These are phyloP conservation scores for Taxillus chinensis DNA, from an alignment of 164 flowering plant genomes.

Conservation along the genomic window DNA sequence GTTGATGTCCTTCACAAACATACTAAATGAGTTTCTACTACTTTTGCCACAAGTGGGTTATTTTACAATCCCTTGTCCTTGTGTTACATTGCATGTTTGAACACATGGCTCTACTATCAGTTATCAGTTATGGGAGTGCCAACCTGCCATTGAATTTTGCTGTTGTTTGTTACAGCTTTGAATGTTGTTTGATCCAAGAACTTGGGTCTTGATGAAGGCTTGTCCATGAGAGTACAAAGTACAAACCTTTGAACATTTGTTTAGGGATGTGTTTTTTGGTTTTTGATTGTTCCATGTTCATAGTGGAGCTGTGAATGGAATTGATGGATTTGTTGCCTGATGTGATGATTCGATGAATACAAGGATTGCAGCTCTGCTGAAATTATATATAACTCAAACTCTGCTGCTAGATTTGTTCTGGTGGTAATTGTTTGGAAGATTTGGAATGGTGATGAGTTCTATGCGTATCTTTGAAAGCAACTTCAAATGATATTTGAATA, in stretches of 20 bases:
- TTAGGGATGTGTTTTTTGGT: conserved; percentile 12
- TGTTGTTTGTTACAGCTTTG: conserved; percentile 65
- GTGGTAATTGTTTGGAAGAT: not conserved
- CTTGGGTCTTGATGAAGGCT: conserved; percentile 57
- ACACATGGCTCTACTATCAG: conserved; percentile 19
- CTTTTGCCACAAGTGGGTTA: too few species aligned
- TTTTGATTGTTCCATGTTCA: conserved; percentile 2
- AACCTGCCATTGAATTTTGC: conserved; percentile 33
- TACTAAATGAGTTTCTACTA: too few species aligned
- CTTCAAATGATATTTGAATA: too few species aligned
- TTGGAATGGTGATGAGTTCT: too few species aligned
- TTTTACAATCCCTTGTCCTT: conserved; percentile 3
- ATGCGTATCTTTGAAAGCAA: too few species aligned
- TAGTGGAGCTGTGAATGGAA: conserved; percentile 3
- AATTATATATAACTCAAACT: not conserved
- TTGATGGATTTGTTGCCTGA: not conserved
- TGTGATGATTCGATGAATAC: conserved; percentile 2
- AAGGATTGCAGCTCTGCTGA: conserved; percentile 7
- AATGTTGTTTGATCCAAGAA: conserved; percentile 64
- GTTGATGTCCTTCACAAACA: not conserved
- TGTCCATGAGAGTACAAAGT: conserved; percentile 23
- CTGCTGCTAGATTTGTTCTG: not conserved
- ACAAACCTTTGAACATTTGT: conserved; percentile 20
- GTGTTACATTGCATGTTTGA: conserved; percentile 14
- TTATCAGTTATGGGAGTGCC: conserved; percentile 11